Evolutionary conservation across 345 rosid species (phyloP).

Genomic region (Geranium brycei): DNA sequence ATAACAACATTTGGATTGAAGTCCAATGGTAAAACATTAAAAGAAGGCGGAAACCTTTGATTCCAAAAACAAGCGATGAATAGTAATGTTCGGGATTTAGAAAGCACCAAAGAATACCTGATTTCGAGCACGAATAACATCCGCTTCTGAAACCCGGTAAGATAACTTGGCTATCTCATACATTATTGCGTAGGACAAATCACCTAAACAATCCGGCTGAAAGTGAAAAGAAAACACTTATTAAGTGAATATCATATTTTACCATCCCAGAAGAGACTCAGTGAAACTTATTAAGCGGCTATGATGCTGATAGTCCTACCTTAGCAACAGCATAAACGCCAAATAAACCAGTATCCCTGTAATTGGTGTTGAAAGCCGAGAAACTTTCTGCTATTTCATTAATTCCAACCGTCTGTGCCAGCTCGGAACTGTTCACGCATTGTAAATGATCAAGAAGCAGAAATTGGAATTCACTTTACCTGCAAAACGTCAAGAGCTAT

Average conservation of each 20-base stretch:
- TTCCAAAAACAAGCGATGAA: neutral
- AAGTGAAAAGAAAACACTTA: conserved; percentile 2
- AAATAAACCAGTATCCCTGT: conserved; percentile 93
- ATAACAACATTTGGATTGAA: no score
- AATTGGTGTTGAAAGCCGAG: conserved; percentile 98
- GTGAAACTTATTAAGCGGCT: neutral
- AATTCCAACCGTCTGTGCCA: conserved; percentile 71
- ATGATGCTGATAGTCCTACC: conserved; percentile 27
- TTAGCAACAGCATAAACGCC: conserved; percentile 96
- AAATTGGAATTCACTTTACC: no score
- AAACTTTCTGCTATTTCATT: conserved; percentile 90
- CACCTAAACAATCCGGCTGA: conserved; percentile 78
- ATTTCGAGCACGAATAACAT: conserved; percentile 89
- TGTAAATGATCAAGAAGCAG: no score
- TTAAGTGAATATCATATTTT: no score
- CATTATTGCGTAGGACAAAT: conserved; percentile 92
- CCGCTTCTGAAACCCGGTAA: conserved; percentile 88
- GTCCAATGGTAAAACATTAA: no score
- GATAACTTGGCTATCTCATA: conserved; percentile 66
- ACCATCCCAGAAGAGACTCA: no score
- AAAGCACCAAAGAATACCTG: conserved; percentile 37
- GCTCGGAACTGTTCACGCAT: conserved; percentile 53
- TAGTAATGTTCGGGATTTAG: no score
- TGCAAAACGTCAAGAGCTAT: neutral
- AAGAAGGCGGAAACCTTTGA: no score